phyloP scores from a whole-genome alignment of 2,329 filamentous ascomycete genomes.

The Myriosclerotinia curreyana region DNA sequence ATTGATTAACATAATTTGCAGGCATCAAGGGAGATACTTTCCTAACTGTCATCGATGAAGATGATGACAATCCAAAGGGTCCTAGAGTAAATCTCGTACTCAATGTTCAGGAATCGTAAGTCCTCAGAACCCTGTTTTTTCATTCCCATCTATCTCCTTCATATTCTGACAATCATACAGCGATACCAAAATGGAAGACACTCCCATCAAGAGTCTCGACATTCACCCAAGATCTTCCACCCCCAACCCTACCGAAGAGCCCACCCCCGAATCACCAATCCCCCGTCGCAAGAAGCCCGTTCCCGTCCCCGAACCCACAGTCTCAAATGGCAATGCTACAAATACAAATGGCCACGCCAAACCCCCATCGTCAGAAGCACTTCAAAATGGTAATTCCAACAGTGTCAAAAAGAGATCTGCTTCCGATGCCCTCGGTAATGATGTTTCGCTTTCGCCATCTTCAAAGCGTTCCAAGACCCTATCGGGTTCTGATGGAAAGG shows the following conservation, averaged over 20 bases:
- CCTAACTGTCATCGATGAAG: slow-evolving; percentile 79
- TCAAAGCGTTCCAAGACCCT: slow-evolving; percentile 38
- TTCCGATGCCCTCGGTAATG: slow-evolving; percentile 30
- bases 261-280: slow-evolving; percentile 30
- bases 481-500: slow-evolving; percentile 38
- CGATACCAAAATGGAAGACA: slow-evolving; percentile 43
- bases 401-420: slow-evolving; percentile 38
- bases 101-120: slow-evolving; percentile 61
- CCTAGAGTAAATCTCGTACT: slow-evolving; percentile 79
- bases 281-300: slow-evolving; percentile 32
- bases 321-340: neutral
- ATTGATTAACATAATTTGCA: slow-evolving; percentile 35
- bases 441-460: slow-evolving; percentile 18
- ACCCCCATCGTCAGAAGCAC: neutral
- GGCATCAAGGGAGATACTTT: slow-evolving; percentile 71
- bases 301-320: neutral
- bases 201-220: slow-evolving; percentile 50
- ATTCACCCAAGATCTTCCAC: slow-evolving; percentile 28
- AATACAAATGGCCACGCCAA: slow-evolving; percentile 26
- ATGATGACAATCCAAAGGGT: slow-evolving; percentile 69
- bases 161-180: slow-evolving; percentile 1
- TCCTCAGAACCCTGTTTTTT: slow-evolving; percentile 20
- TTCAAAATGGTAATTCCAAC: slow-evolving; percentile 22
- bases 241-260: slow-evolving; percentile 29
- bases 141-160: neutral